A percentile compares a stretch with the other conserved stretches of the same genome.
These are phyloP conservation scores for Spatholobus suberectus DNA, from an alignment of 306 rosid species.

Conservation along the genomic window DNA sequence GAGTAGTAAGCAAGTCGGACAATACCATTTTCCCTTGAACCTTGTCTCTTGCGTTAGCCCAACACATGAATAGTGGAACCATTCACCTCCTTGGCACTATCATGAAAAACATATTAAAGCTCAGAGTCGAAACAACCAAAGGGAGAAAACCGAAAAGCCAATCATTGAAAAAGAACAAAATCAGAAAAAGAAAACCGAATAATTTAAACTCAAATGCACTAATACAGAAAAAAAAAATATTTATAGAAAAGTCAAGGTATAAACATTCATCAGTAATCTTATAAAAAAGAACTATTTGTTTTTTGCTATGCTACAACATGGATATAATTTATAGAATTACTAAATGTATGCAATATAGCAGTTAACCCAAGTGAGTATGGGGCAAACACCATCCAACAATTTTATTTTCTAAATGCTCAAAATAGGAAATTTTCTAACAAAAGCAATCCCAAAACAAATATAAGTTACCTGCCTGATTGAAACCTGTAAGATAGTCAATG, in stretches of 20 bases:
- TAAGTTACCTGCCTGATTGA: background rate
- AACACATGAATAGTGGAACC: conserved; percentile 97
- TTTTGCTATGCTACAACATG: conserved; percentile 12
- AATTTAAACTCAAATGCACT: background rate
- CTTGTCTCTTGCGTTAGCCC: conserved; percentile 98
- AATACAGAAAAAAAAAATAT: background rate
- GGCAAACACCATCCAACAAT: background rate
- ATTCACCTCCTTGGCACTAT: conserved; percentile 99
- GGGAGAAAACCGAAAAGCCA: background rate
- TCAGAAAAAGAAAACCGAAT: background rate
- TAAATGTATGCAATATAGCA: background rate
- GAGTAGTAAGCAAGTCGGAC: conserved; percentile 83
- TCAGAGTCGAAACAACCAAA: conserved; percentile 1
- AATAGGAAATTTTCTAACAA: background rate
- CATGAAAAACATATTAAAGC: conserved; percentile 32
- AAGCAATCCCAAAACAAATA: conserved; percentile 10
- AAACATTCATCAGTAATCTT: background rate
- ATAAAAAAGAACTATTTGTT: conserved; percentile 21
- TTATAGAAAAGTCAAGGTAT: background rate
- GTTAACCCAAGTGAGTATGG: background rate
- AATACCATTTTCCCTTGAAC: conserved; percentile 98
- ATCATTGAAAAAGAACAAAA: background rate
- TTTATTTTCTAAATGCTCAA: background rate
- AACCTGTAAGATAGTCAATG: background rate
- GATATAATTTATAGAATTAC: background rate